Conservation (phyloP, 2,329 filamentous ascomycete species). For the Alternaria conjuncta region DNA sequence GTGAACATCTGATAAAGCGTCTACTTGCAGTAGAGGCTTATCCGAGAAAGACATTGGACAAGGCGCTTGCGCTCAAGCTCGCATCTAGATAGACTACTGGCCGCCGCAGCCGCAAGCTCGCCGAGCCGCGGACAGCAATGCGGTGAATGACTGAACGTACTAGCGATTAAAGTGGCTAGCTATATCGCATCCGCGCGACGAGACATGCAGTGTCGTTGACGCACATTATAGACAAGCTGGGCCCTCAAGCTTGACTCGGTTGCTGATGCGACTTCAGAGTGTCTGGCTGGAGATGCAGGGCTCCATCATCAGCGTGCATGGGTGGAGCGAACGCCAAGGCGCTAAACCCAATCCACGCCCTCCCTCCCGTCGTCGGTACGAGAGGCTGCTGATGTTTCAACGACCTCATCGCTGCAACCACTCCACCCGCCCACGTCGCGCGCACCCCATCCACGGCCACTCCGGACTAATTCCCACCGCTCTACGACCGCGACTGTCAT, state of each 20-base stretch:
- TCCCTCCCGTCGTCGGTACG: not conserved
- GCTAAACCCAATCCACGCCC: slow-evolving; percentile 1
- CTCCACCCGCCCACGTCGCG: slow-evolving; percentile 5
- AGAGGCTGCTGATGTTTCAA: slow-evolving; percentile 6
- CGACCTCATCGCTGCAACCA: slow-evolving; percentile 17
- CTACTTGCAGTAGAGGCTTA: slow-evolving; percentile 9
- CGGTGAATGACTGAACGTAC: not conserved
- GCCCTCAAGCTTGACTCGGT: slow-evolving; percentile 1
- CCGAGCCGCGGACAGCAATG: not conserved
- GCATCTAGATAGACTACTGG: slow-evolving; percentile 4
- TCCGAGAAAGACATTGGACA: not conserved
- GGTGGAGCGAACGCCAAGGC: slow-evolving; percentile 5
- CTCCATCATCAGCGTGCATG: not conserved
- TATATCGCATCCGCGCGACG: not conserved
- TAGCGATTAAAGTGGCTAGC: not conserved
- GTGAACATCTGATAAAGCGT: slow-evolving; percentile 19
- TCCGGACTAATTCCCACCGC: not conserved
- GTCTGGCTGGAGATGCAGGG: slow-evolving; percentile 4
- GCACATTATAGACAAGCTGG: not conserved
- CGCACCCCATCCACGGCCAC: slow-evolving; percentile 10
- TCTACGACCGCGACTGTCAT: slow-evolving; percentile 18
- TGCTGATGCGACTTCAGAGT: not conserved
- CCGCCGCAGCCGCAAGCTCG: slow-evolving; percentile 8
- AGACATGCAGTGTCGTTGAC: not conserved
- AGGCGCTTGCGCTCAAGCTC: not conserved